These are phyloP conservation scores for Beauveria brongniartii DNA, from an alignment of 2,329 filamentous ascomycete species.

Conservation along the genomic window DNA sequence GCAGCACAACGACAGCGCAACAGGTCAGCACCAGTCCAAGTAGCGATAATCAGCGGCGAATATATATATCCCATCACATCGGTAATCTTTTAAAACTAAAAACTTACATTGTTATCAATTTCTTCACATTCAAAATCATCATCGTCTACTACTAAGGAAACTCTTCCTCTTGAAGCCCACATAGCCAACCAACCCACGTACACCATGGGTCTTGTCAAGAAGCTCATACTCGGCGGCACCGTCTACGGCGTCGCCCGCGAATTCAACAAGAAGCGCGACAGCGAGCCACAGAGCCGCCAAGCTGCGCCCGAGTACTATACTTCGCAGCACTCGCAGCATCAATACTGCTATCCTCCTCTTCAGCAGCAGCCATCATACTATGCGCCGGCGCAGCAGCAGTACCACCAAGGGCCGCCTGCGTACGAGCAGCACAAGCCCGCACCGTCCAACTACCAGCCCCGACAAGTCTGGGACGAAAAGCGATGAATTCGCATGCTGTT, in stretches of 20 bases:
- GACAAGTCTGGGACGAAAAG: slow-evolving; percentile 1
- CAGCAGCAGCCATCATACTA: neutral
- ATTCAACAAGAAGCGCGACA: slow-evolving; percentile 21
- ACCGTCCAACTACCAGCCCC: neutral
- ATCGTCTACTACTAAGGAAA: neutral
- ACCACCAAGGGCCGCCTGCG: neutral
- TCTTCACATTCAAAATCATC: neutral
- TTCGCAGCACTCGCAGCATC: neutral
- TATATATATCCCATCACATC: neutral
- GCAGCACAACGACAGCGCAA: neutral
- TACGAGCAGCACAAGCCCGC: neutral
- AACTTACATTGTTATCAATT: neutral
- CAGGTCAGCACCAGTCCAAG: neutral
- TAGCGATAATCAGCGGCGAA: neutral
- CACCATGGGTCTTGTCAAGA: slow-evolving; percentile 13
- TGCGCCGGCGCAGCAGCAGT: neutral
- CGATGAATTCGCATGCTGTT: neutral
- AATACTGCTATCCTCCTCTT: neutral
- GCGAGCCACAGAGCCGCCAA: slow-evolving; percentile 5
- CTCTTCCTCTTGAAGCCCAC: neutral
- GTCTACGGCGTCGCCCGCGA: slow-evolving; percentile 20
- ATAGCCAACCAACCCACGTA: no score
- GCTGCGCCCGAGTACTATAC: neutral
- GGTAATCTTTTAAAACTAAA: neutral
- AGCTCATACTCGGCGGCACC: slow-evolving; percentile 16